Base-by-base conservation (phyloP, 306 rosid species). In the Quercus berberidifolia region DNA sequence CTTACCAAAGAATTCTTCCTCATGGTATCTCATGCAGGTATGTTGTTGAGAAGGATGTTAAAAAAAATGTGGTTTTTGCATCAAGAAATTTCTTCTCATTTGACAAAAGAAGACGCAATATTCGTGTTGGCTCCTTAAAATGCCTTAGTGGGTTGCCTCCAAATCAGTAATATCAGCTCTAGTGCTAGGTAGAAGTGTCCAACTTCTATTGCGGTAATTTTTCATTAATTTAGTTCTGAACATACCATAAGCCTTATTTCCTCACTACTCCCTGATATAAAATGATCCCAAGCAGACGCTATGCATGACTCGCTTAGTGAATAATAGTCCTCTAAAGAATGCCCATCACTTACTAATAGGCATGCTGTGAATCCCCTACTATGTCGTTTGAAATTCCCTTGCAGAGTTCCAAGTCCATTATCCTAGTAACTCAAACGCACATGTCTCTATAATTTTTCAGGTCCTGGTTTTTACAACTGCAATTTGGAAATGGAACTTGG, bases 1-100 rank as follows among this genome's bases (percentile, higher is more conserved):
- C 46, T 38, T 38, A 38, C 46, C 46, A 38, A 8, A 7, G 46
- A 7, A 38, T 38, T 38, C 11, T 38, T 38, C 11, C 46, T 38
- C 46, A 7, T 38, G 46, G 11, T 21, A 55, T 17, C 33, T 84
- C 52, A 2, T 75, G 89, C 84, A 92, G 98, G 97, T 95, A 91
- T 78, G 99, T 92, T 68, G 99, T 92, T 77, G 92, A 92, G 87
- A 95, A 92, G 86, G 92, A 95, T 83, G 79, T 90, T 58, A 88
- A 86, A 83, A 89, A 90, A 86, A 92, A 92, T 79, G 96, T 92
- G 52, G 89, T 91, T 60, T 95, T 91, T 82, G 97, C 87, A 77
- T 95, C 99, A 51, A 91, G 97, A 88, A 95, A 92, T 85, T 95
- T 91, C 82, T 95, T 87, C 86, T 91, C 97, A 26, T 25, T 83